Conservation (phyloP, 768 basidiomycete species). For the Termitomyces sp. region DNA sequence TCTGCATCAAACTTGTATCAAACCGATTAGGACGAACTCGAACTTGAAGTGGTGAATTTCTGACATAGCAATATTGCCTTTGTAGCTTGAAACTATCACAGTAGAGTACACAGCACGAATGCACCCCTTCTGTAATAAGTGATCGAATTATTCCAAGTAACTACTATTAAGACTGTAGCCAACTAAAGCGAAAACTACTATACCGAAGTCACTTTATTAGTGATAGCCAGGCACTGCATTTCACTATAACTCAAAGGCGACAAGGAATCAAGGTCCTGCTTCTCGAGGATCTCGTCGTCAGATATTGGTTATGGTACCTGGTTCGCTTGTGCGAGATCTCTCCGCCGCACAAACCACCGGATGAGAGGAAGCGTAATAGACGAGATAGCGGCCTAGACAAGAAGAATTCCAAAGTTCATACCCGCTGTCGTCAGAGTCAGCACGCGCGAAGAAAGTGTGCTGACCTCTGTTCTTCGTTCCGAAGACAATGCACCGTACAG, state of each 20-base stretch:
- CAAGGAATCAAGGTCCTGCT: not conserved
- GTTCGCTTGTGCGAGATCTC: slow-evolving; percentile 1
- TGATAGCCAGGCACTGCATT: too few species aligned
- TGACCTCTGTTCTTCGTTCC: slow-evolving; percentile 49
- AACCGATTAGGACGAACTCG: too few species aligned
- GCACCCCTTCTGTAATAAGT: too few species aligned
- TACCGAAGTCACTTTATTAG: not conserved
- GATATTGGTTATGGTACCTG: not conserved
- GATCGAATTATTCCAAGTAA: not conserved
- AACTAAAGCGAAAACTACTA: not conserved
- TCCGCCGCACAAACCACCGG: slow-evolving; percentile 19
- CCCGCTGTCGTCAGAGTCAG: slow-evolving; percentile 33
- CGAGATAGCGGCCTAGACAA: slow-evolving; percentile 27
- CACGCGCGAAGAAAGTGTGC: not conserved
- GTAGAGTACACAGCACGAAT: too few species aligned
- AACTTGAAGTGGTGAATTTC: too few species aligned
- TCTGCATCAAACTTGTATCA: too few species aligned
- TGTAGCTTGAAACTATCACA: too few species aligned
- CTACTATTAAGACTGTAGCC: not conserved
- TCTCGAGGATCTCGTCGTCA: not conserved
- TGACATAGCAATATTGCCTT: too few species aligned
- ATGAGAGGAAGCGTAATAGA: slow-evolving; percentile 21
- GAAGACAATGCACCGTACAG: slow-evolving; percentile 50
- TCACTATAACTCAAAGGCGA: not conserved
- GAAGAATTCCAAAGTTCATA: slow-evolving; percentile 47